Conservation (phyloP, 441 rosid genomes). For the Euphorbia schlechtendalii region DNA sequence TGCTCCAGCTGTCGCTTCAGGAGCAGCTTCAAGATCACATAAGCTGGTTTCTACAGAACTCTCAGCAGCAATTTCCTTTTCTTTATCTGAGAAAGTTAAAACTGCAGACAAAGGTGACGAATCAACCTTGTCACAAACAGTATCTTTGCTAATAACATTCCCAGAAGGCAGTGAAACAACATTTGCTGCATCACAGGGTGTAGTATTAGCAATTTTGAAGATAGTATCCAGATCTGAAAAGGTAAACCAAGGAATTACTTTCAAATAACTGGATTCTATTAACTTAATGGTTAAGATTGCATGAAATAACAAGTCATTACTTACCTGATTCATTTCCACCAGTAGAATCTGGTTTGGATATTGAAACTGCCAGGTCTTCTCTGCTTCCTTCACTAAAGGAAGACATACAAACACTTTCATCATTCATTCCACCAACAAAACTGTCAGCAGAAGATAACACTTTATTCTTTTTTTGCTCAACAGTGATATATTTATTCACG, state of each 20-base stretch:
- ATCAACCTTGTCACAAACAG: constrained; percentile 31
- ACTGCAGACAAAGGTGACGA: constrained; percentile 21
- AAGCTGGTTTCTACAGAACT: constrained; percentile 25
- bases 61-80: constrained; percentile 20
- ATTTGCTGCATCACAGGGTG: constrained; percentile 18
- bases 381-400: constrained; percentile 23
- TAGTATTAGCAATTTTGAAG: constrained; percentile 18
- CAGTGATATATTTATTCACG: constrained; percentile 20
- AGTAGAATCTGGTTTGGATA: constrained; percentile 29
- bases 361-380: constrained; percentile 28
- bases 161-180: constrained; percentile 23
- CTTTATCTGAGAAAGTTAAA: constrained; percentile 23
- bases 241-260: constrained; percentile 11
- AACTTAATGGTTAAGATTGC: constrained; percentile 12
- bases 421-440: constrained; percentile 18
- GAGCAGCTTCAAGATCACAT: constrained; percentile 24
- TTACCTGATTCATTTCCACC: constrained; percentile 39
- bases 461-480: constrained; percentile 19
- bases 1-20: constrained; percentile 26
- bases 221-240: constrained; percentile 10
- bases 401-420: constrained; percentile 23
- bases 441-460: constrained; percentile 29
- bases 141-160: constrained; percentile 18
- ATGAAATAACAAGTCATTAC: constrained; percentile 13
- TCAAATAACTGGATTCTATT: constrained; percentile 7